Conservation (phyloP, 768 basidiomycete genomes). For the Suillus weaverae region DNA sequence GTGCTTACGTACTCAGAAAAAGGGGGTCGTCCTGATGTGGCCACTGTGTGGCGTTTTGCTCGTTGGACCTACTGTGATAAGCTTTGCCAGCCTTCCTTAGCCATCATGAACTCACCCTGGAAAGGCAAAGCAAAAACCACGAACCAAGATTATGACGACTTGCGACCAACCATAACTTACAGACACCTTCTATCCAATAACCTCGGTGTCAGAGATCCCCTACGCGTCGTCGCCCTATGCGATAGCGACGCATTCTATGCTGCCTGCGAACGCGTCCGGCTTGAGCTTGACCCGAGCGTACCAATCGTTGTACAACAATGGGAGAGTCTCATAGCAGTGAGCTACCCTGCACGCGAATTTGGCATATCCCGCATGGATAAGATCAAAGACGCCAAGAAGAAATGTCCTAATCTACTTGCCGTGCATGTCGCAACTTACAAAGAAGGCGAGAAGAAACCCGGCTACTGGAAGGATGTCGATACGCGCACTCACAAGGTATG, state of each 20-base stretch:
- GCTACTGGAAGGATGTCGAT: slow-evolving; percentile 90
- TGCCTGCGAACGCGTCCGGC: slow-evolving; percentile 82
- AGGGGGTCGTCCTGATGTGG: not conserved
- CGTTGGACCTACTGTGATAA: not conserved
- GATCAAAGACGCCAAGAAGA: slow-evolving; percentile 76
- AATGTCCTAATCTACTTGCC: slow-evolving; percentile 80
- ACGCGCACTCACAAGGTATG: slow-evolving; percentile 88
- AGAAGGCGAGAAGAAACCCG: slow-evolving; percentile 83
- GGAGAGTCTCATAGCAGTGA: slow-evolving; percentile 90
- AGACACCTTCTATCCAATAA: slow-evolving; percentile 70
- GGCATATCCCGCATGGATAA: slow-evolving; percentile 93
- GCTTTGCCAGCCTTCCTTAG: not conserved
- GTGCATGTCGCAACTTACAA: slow-evolving; percentile 96
- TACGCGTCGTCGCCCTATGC: slow-evolving; percentile 85
- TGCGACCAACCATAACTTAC: slow-evolving; percentile 73
- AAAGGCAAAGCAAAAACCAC: slow-evolving; percentile 59
- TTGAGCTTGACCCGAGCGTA: slow-evolving; percentile 57
- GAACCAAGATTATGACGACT: slow-evolving; percentile 54
- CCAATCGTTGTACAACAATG: slow-evolving; percentile 88
- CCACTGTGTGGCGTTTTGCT: not conserved
- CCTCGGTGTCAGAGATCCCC: slow-evolving; percentile 69
- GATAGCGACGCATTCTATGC: slow-evolving; percentile 87
- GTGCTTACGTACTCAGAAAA: no score
- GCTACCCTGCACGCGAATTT: slow-evolving; percentile 90
- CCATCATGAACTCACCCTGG: slow-evolving; percentile 33